These are phyloP conservation scores for Phalaenopsis equestris DNA, from an alignment of 106 monocot genomes.

Conservation along the genomic window DNA sequence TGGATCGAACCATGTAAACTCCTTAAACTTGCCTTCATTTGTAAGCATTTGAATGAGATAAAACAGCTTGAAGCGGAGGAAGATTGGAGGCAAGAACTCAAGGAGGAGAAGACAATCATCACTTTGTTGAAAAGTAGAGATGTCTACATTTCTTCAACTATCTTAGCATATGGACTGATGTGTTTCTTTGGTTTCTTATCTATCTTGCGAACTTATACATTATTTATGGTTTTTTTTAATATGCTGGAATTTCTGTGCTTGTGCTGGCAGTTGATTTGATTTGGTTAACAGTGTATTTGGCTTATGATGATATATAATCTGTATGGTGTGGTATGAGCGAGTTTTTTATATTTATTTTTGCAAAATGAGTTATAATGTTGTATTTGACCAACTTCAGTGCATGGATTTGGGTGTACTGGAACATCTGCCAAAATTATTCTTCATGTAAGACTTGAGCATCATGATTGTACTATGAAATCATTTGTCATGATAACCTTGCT, in stretches of 20 bases:
- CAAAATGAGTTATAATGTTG: neutral
- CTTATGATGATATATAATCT: too few species aligned
- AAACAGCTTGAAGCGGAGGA: neutral
- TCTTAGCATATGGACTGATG: neutral
- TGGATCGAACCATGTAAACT: slow-evolving; percentile 24
- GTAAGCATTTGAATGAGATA: slow-evolving; percentile 3
- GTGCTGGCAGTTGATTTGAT: neutral
- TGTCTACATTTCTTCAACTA: neutral
- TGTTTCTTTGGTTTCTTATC: neutral
- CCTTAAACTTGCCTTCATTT: slow-evolving; percentile 12
- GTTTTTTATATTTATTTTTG: neutral
- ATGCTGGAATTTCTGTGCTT: neutral
- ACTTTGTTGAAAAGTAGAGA: neutral
- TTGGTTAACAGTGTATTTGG: neutral
- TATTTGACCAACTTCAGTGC: neutral
- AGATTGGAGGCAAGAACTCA: neutral
- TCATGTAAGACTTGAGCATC: neutral
- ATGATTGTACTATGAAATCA: slow-evolving; percentile 2
- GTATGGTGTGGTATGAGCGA: neutral
- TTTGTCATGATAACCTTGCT: neutral
- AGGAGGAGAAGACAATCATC: neutral
- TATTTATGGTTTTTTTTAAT: neutral
- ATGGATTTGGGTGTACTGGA: neutral
- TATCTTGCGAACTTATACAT: neutral
- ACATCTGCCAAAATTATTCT: neutral